Evolutionary conservation across 352 stramenopile species (phyloP), one percentile per base, ranked within the genome.

Genomic region (Globisporangium viniferum): DNA sequence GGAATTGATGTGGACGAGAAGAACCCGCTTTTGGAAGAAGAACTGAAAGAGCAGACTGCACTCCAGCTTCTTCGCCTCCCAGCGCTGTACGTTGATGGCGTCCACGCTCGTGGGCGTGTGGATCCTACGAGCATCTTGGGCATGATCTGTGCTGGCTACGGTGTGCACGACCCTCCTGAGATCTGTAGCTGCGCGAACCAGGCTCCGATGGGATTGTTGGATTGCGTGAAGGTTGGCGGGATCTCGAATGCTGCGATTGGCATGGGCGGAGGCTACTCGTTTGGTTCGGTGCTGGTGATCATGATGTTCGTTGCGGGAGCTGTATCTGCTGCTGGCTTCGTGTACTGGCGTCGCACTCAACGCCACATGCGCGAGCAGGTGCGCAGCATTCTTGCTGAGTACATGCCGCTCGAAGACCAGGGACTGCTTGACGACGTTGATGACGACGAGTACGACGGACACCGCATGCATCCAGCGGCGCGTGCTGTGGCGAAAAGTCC

Each of bases 311-410:
- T 97, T 9, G 85, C 86, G 31, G 85, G 74, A 9, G 77, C 83
- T 24, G 91, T 98, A 54, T 78, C 80, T 67, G 71, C 77, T 20
- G 81, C 90, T 59, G 89, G 88, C 0, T 89, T 94, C 70, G 89
- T 95, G 51, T 97, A 98, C 79, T 98, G 90, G 75, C 92, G 93
- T 44, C 89, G 90, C 73, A 98, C 90, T 15, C 88, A 97, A 71
- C 88, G 86, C 57, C 90, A 98, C 73, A 98, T 99, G 96, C 92
- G 93, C 68, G 92, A 97, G 57, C 94, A 99, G 73, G 94, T 99
- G 55, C 89, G 92, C 68, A 97, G 93, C 56, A 99, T 99, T 64
- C 73, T 99, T 68, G 94, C 96, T 22, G 94, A 99, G 79, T 99
- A 99, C 80, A 98, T 99, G 94, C 96, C 96, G 51, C 72, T 98